These are phyloP conservation scores for Lipomyces anomalus DNA, from an alignment of 805 yeast genomes.

Conservation along the genomic window DNA sequence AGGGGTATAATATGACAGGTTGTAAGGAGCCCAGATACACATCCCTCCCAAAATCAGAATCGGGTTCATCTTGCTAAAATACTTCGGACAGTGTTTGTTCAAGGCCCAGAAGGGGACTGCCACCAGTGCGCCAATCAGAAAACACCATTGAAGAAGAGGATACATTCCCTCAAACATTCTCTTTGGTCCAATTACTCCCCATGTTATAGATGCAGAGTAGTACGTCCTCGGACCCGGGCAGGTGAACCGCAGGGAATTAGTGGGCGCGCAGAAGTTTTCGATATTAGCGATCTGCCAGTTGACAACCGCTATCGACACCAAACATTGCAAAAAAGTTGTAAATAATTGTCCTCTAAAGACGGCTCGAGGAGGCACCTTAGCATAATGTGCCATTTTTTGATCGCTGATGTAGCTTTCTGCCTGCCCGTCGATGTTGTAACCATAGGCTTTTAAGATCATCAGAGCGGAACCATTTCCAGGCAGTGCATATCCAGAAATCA, in stretches of 20 bases:
- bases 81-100: conserved; percentile 1
- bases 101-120: conserved; percentile 13
- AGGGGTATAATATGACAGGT: conserved; percentile 3
- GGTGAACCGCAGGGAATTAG: conserved; percentile 42
- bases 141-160: conserved; percentile 11
- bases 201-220: conserved; percentile 51
- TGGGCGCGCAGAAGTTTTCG: conserved; percentile 39
- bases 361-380: conserved; percentile 57
- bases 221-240: conserved; percentile 46
- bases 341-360: conserved; percentile 47
- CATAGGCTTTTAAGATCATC: conserved; percentile 57
- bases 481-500: conserved; percentile 57
- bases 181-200: conserved; percentile 63
- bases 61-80: conserved; percentile 11
- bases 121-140: conserved; percentile 16
- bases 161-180: conserved; percentile 40
- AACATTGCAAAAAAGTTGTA: conserved; percentile 43
- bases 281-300: conserved; percentile 39
- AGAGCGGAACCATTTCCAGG: conserved; percentile 60
- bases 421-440: conserved; percentile 48
- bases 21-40: conserved; percentile 10
- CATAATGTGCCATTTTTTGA: conserved; percentile 59
- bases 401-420: conserved; percentile 51
- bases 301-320: conserved; percentile 40
- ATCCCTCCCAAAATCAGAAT: conserved; percentile 23